phyloP scores from a whole-genome alignment of 2,329 filamentous ascomycete species.

The Madurella mycetomatis region DNA sequence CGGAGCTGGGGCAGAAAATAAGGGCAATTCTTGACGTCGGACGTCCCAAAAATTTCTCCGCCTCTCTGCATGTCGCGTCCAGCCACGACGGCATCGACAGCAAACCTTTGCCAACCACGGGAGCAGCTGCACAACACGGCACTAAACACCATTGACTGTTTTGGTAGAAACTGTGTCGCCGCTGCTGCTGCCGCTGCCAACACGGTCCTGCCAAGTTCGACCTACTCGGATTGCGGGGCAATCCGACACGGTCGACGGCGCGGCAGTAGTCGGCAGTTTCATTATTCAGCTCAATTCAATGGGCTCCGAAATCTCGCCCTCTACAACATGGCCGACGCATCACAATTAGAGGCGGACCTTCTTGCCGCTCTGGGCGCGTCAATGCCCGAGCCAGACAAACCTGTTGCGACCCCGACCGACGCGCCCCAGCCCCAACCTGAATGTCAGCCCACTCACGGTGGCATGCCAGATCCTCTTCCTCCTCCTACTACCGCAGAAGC shows the following conservation, averaged over 20 bases:
- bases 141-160: constrained; percentile 1
- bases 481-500: background rate
- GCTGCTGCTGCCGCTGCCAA: background rate
- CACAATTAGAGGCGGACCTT: constrained; percentile 23
- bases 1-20: constrained; percentile 29
- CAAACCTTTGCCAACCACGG: background rate
- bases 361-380: constrained; percentile 22
- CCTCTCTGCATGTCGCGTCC: constrained; percentile 4
- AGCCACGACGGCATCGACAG: constrained; percentile 5
- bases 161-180: background rate
- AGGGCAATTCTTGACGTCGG: constrained; percentile 27
- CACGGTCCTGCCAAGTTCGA: background rate
- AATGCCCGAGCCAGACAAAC: background rate
- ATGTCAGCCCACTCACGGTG: background rate
- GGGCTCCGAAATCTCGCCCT: constrained; percentile 11
- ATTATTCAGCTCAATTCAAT: constrained; percentile 11
- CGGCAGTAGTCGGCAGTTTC: background rate
- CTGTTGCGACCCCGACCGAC: background rate
- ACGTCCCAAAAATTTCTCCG: constrained; percentile 27
- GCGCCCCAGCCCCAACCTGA: constrained; percentile 1
- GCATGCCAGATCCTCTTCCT: constrained; percentile 1
- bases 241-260: background rate
- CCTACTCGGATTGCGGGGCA: constrained; percentile 4
- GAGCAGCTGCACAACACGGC: background rate
- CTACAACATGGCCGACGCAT: constrained; percentile 24